Evolutionary conservation across 768 basidiomycete genomes (phyloP), one percentile per base, ranked within the genome.

Genomic region (Amylocystis lapponica): DNA sequence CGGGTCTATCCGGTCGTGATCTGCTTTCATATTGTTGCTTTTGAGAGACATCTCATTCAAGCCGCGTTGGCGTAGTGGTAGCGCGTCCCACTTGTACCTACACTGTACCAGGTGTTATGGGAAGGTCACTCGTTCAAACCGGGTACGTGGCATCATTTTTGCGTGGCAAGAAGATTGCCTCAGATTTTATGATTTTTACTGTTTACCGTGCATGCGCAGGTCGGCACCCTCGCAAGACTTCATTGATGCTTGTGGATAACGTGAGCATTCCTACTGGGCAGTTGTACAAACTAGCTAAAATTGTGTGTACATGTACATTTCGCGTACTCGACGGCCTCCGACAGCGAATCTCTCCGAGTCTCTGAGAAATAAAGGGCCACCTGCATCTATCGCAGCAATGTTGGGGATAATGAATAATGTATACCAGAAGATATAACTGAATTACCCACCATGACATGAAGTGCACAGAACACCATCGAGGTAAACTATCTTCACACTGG

Each of bases 21-120:
- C 12, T 12, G 17, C 19, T 22, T 36, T 21, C 17, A 36, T 17
- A 34, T 7, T 21, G 20, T 21, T 4, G 16, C 12, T 8, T 17
- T 17, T 12, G 37, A n/a, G 25, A 16, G 7, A 21, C n/a, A 7
- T 4, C 19, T n/a, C 7, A 37, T 17, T 17, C 9, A 23, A 19
- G 52, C 53, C 53, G 50, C 50, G 41, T 54, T 54, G 43, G 53
- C 53, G 50, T 51, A 54, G 53, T 54, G 53, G 53, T 54, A 54
- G 53, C 50, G 53, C 53, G 53, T 48, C 50, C 42, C 53, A 54
- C 53, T 54, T 54, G 53, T 54, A 54, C 9, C 23, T 6, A 41
- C 20, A 22, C 7, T 22, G 9, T 7, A 13, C 30, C 14, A 13
- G 5, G 13, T 7, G 30, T 26, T 21, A 54, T 54, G 53, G 42